phyloP scores from a whole-genome alignment of 805 yeast genomes.

The Ogataea philodendri region DNA sequence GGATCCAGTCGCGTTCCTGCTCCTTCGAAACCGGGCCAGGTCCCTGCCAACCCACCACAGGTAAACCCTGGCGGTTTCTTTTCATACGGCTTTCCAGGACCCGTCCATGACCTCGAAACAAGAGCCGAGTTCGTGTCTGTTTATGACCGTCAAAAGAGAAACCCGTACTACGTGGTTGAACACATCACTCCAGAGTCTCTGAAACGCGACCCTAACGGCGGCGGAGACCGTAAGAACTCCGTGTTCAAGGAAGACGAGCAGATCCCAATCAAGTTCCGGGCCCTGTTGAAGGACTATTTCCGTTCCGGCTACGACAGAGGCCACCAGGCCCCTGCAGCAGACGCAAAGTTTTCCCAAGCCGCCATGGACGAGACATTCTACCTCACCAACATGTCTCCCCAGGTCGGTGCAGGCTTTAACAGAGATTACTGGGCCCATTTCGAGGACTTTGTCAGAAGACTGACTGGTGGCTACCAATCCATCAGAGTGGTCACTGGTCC shows the following conservation, averaged over 20 bases:
- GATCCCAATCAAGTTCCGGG: slow-evolving; percentile 76
- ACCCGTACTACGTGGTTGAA: slow-evolving; percentile 84
- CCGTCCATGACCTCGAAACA: slow-evolving; percentile 76
- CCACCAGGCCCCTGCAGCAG: slow-evolving; percentile 97
- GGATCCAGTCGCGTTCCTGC: slow-evolving; percentile 11
- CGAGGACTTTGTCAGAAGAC: slow-evolving; percentile 80
- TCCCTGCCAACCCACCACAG: slow-evolving; percentile 26
- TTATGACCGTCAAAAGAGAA: slow-evolving; percentile 78
- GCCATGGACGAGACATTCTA: slow-evolving; percentile 96
- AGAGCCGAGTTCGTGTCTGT: slow-evolving; percentile 80
- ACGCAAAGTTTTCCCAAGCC: slow-evolving; percentile 82
- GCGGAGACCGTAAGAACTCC: slow-evolving; percentile 76
- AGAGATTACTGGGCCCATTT: slow-evolving; percentile 98
- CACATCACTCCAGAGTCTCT: slow-evolving; percentile 79
- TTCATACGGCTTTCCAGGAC: slow-evolving; percentile 94
- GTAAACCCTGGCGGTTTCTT: slow-evolving; percentile 80
- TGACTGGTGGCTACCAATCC: slow-evolving; percentile 66
- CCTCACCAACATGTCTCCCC: slow-evolving; percentile 91
- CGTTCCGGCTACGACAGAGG: slow-evolving; percentile 96
- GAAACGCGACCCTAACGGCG: slow-evolving; percentile 37
- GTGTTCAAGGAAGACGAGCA: slow-evolving; percentile 83
- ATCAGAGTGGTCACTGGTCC: slow-evolving; percentile 95
- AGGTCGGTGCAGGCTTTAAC: slow-evolving; percentile 96
- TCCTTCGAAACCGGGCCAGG: slow-evolving; percentile 1
- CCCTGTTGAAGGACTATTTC: slow-evolving; percentile 78